These are phyloP conservation scores for Corynespora cassiicola DNA, from an alignment of 2,329 filamentous ascomycete species.

Conservation along the genomic window DNA sequence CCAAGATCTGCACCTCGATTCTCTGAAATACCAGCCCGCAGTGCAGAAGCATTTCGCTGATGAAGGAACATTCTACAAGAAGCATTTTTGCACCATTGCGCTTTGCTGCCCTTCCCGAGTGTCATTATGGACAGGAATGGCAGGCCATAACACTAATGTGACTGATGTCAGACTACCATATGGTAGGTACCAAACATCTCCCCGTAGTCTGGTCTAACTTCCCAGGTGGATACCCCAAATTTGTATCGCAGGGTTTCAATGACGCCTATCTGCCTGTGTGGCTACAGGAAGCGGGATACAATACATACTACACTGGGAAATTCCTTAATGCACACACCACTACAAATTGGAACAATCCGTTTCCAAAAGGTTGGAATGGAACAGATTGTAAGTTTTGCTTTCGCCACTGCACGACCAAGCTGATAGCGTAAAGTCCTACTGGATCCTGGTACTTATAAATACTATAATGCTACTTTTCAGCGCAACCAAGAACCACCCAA, in stretches of 20 bases:
- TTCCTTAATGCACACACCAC: constrained; percentile 72
- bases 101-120: constrained; percentile 72
- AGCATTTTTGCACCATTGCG: constrained; percentile 70
- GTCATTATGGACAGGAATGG: constrained; percentile 67
- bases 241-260: constrained; percentile 68
- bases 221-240: constrained; percentile 68
- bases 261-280: constrained; percentile 72
- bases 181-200: constrained; percentile 46
- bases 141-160: constrained; percentile 74
- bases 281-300: constrained; percentile 71
- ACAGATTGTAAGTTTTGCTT: neutral
- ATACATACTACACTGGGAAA: constrained; percentile 74
- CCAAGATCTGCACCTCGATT: constrained; percentile 68
- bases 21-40: constrained; percentile 65
- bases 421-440: constrained; percentile 51
- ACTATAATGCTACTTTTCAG: constrained; percentile 69
- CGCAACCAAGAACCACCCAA: constrained; percentile 64
- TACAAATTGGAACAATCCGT: constrained; percentile 68
- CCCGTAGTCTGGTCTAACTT: constrained; percentile 15
- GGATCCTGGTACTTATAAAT: constrained; percentile 71
- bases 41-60: constrained; percentile 62
- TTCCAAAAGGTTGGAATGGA: constrained; percentile 65
- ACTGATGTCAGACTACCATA: constrained; percentile 63
- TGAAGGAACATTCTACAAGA: constrained; percentile 63
- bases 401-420: neutral